Base-by-base conservation (phyloP, 768 basidiomycete genomes). In the Russula griseocarnosa region DNA sequence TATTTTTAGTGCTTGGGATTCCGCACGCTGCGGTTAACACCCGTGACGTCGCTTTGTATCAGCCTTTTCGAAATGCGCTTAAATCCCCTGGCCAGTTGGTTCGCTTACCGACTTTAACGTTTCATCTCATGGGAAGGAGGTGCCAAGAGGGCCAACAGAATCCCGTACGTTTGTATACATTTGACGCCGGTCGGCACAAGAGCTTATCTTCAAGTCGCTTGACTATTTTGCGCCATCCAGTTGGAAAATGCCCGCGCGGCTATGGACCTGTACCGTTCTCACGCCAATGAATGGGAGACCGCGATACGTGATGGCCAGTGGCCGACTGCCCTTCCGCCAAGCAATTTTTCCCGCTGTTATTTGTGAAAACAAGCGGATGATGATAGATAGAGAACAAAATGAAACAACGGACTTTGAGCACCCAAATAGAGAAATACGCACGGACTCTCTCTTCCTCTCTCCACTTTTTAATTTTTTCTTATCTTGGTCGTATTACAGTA, bases 281-380 rank as follows among this genome's bases (percentile, higher is more conserved):
- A 83, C 62, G 77, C 81, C 4, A 72, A 75, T 4, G 83, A 85
- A 60, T 92, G 90, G 90, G 90, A 92, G 70, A 71, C 67, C 11
- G 78, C 82, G 24, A 78, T 92, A 50, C 72, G 78, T 16, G 76
- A 75, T 36, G 83, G 82, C 11, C 83, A 85, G 64, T 92, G 90
- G 90, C 90, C 90, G 1, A 86, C 83, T 62, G 78, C 79, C 59
- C 81, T 92, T 55, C 89, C 90, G 40, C 90, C 90, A 0, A 85
- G 83, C 73, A 84, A 85, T 10, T 92, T 88, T 74, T 90, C 90
- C 58, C 83, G 89, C 67, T 92, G 89, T 72, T 92, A 90, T 71
- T 73, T 83, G 58, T 90, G 71, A 76, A 24, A 13, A 5, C 24
- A 14, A 55, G 26, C 46, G 32, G 40, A 10, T 40, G 46, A 44